Conservation (phyloP, 2,329 filamentous ascomycete genomes). For the Apiospora kogelbergensis region DNA sequence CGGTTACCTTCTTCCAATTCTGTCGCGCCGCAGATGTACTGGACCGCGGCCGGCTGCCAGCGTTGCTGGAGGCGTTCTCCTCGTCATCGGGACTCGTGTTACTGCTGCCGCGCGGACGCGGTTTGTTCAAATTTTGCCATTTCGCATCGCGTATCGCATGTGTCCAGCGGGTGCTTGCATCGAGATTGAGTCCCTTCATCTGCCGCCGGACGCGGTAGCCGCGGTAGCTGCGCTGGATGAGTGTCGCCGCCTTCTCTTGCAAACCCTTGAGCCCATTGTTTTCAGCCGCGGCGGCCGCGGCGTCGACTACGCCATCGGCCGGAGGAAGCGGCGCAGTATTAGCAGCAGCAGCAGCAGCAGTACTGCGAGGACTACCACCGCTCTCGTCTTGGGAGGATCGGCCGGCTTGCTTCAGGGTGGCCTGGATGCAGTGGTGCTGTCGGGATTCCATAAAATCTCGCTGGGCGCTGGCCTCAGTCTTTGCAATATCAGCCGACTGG, state of each 20-base stretch:
- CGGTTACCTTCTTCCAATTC: conserved; percentile 75
- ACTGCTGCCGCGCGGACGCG: conserved; percentile 35
- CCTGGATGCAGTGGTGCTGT: conserved; percentile 21
- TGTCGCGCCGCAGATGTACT: conserved; percentile 50
- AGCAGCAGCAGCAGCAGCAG: conserved; percentile 8
- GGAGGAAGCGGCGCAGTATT: conserved; percentile 13
- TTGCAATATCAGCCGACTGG: conserved; percentile 18
- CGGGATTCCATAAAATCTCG: conserved; percentile 35
- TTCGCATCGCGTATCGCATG: conserved; percentile 62
- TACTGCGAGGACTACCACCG: not conserved
- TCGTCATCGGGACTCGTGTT: not conserved
- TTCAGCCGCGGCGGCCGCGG: conserved; percentile 12
- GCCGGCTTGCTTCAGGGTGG: conserved; percentile 5
- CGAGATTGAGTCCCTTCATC: conserved; percentile 66
- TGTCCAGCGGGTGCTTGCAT: conserved; percentile 70
- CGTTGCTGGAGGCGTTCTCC: not conserved
- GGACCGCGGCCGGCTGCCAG: conserved; percentile 17
- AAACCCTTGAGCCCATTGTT: conserved; percentile 21
- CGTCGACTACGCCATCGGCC: conserved; percentile 13
- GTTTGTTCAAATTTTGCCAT: conserved; percentile 51
- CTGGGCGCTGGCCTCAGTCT: conserved; percentile 26
- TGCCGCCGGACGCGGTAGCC: conserved; percentile 74
- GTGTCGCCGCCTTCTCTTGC: conserved; percentile 47
- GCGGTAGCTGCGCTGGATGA: conserved; percentile 73
- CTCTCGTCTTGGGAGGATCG: conserved; percentile 16